Evolutionary conservation across 176 grass and related monocot genomes (phyloP).

Genomic region (Stipa capillata): DNA sequence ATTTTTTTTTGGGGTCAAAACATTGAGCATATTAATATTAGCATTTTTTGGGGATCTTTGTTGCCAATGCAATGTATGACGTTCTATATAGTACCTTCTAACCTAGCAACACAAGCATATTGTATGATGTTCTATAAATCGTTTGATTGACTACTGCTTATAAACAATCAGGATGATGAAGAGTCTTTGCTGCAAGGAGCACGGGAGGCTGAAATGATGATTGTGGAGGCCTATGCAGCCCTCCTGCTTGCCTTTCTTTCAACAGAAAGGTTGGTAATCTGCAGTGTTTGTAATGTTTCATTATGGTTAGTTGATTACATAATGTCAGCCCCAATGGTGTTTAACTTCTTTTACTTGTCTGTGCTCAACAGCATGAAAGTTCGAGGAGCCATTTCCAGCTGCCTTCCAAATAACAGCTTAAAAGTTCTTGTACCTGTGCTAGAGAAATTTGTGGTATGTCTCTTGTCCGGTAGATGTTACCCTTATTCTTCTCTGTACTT

Average conservation of each 20-base stretch:
- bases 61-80: not conserved
- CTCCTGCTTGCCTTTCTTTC: conserved; percentile 93
- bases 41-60: not conserved
- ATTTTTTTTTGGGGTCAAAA: not conserved
- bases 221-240: conserved; percentile 93
- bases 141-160: conserved; percentile 12
- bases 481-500: not conserved
- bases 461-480: not conserved
- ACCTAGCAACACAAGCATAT: not conserved
- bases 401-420: conserved; percentile 86
- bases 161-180: conserved; percentile 71
- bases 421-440: conserved; percentile 88
- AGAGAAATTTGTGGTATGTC: conserved; percentile 98
- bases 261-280: conserved; percentile 66
- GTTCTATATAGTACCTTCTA: not conserved
- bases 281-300: not conserved
- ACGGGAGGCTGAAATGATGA: conserved; percentile 99
- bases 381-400: conserved; percentile 72
- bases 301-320: conserved; percentile 14
- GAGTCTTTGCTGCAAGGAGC: conserved; percentile 88
- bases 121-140: not conserved
- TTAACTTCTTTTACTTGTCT: conserved; percentile 18
- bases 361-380: conserved; percentile 59
- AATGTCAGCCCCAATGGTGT: not conserved
- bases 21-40: not conserved